Base-by-base conservation (phyloP, 2,329 filamentous ascomycete genomes). In the Aspergillus neotritici region DNA sequence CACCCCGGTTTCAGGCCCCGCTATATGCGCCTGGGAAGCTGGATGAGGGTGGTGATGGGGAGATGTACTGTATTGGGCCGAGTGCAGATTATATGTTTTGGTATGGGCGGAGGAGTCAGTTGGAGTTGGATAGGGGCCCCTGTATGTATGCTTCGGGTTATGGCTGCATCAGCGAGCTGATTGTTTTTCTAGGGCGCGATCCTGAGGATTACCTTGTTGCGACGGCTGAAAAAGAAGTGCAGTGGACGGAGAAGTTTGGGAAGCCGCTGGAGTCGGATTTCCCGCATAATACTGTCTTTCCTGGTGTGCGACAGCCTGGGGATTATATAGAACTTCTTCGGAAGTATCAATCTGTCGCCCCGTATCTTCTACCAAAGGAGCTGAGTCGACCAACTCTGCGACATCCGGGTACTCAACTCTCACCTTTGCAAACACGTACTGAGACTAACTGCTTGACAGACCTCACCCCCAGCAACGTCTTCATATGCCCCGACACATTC, bases 61-160 rank as follows among this genome's bases (percentile, higher is more conserved):
- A 50, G 15, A 46, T 34, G 10, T 56, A 47, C 35, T 55, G 49
- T 36, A 55, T 56, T 17, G 50, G 53, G n/a, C 53, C 50, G 6
- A 48, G 40, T 30, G 45, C 50, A 1, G 57, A 60, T 46, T 57
- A 59, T 34, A 59, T 56, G 56, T 59, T 61, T 43, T 60, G 53
- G 54, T 52, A 54, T 47, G 53, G 53, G 2, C 37, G 53, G 41
- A 48, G 49, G 32, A 43, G 44, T 0, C 35, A 53, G 10, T 31
- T 57, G 16, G 41, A 54, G 9, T 3, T 56, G 4, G 40, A 56
- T 42, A 43, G 48, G 30, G 55, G 56, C 15, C 57, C 54, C 28
- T 58, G 56, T 59, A 51, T 48, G 52, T 33, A 37, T 40, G 35
- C 5, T 3, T 3, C 5, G 17, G 3, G 17, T 4, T 3, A 17